These are phyloP conservation scores for Candida dubliniensis DNA, from an alignment of 1,139 yeast genomes.

Conservation along the genomic window DNA sequence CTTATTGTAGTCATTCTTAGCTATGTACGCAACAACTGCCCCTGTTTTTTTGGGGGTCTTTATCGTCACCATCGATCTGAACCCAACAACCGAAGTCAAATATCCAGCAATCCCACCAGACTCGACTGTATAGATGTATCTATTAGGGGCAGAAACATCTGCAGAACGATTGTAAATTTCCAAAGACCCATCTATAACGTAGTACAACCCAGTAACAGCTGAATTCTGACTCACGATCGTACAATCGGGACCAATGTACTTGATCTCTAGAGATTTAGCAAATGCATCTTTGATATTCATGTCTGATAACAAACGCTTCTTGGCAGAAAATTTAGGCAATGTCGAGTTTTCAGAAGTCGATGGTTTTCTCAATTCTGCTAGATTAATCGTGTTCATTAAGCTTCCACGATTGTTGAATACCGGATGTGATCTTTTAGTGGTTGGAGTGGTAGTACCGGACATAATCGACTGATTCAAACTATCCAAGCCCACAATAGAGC, in stretches of 20 bases:
- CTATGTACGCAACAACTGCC: conserved; percentile 68
- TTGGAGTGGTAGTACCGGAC: conserved; percentile 8
- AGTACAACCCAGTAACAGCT: conserved; percentile 71
- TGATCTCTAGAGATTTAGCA: conserved; percentile 59
- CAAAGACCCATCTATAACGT: conserved; percentile 73
- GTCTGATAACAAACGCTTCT: conserved; percentile 7
- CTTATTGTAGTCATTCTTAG: conserved; percentile 61
- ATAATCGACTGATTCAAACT: conserved; percentile 2
- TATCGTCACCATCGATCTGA: conserved; percentile 73
- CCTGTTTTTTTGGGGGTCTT: conserved; percentile 53
- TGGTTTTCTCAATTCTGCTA: conserved; percentile 1
- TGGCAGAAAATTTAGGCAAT: not conserved
- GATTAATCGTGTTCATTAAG: conserved; percentile 13
- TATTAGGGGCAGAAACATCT: conserved; percentile 23
- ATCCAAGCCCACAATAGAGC: conserved; percentile 10
- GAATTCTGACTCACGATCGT: conserved; percentile 64
- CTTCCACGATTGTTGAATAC: conserved; percentile 6
- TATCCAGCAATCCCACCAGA: conserved; percentile 91
- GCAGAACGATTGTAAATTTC: conserved; percentile 51
- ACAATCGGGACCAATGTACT: conserved; percentile 54
- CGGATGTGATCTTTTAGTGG: conserved; percentile 4
- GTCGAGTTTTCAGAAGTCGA: not conserved
- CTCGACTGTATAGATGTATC: conserved; percentile 54
- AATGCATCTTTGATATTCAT: conserved; percentile 57
- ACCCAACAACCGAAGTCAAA: conserved; percentile 76